Base-by-base conservation (phyloP, 1,139 yeast genomes). In the Wickerhamomyces sp. region DNA sequence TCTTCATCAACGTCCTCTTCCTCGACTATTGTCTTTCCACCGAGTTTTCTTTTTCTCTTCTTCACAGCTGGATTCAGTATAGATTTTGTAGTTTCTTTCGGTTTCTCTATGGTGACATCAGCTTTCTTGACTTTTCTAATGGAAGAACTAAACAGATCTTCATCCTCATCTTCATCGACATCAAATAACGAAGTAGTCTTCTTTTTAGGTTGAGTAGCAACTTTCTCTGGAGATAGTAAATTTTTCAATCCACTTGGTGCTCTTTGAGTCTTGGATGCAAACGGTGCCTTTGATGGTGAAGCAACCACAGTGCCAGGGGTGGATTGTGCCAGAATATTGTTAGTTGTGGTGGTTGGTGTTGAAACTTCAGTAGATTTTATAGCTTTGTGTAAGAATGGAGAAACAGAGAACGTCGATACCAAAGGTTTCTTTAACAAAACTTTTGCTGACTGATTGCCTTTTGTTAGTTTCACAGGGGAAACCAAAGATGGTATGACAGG, bases 101-200 rank as follows among this genome's bases (percentile, higher is more conserved):
- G 34, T n/a, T 33, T 18, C 10, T 40, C 36, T 13, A n/a, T 32
- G 9, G 26, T 11, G 6, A 39, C 9, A 7, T 36, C 27, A 27
- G 9, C 43, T n/a, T 38, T 26, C 15, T 38, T 44, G 4, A 45
- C 39, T 34, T 54, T 57, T 45, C 46, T 50, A 6, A 53, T 44
- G 6, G 55, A 39, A 8, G 45, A 39, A 10, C 52, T 46, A 35
- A 59, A 60, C 27, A 58, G 34, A 39, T 57, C 62, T 33, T 59
- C 62, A 29, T 59, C 61, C 14, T 58, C 60, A 1, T 54, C 58
- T 7, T 56, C 61, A 15, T 58, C 62, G 23, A 52, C 59, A 43
- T 58, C 62, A 40, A 58, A 59, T n/a, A 58, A 36, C 1, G 60
- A 55, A 0, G 49, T 42, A 35, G 47, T 56, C 30, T 43, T 51